phyloP scores from a whole-genome alignment of 1,284 basidiomycete species.

The Rhodotorula glutinis region DNA sequence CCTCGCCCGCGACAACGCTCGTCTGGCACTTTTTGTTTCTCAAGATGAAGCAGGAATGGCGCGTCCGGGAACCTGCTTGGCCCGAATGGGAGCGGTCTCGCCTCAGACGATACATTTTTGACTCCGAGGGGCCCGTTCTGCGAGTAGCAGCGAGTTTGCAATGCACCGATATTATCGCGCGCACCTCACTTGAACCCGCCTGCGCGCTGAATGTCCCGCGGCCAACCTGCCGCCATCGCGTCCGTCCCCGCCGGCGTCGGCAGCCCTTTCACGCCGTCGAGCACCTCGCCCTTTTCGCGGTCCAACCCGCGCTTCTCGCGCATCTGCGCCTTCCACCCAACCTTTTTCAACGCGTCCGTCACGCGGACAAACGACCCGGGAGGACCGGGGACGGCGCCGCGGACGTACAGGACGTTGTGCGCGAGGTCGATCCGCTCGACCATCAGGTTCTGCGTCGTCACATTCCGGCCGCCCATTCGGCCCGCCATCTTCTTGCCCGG shows the following conservation, averaged over 20 bases:
- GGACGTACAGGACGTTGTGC: conserved; percentile 88
- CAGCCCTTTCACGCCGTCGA: conserved; percentile 73
- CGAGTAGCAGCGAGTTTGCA: no score
- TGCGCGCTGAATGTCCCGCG: conserved; percentile 31
- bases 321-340: conserved; percentile 60
- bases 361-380: conserved; percentile 56
- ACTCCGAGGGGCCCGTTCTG: no score
- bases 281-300: conserved; percentile 51
- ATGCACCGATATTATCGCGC: no score
- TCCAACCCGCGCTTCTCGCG: conserved; percentile 45
- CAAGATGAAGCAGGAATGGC: no score
- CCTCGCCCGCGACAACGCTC: no score
- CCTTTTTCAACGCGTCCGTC: conserved; percentile 80
- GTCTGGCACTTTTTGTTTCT: no score
- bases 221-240: conserved; percentile 62
- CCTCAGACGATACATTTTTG: no score
- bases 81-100: no score
- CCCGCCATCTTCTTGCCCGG: conserved; percentile 96
- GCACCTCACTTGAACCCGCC: conserved; percentile 7
- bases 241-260: conserved; percentile 89
- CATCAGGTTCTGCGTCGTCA: conserved; percentile 57
- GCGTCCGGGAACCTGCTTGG: no score
- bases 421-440: conserved; percentile 52
- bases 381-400: conserved; percentile 57
- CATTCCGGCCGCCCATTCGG: conserved; percentile 77